Percentiles rank a stretch among this genome's conserved stretches.
phyloP scores from a whole-genome alignment of 192 early-diverging fungal genomes.

The Entomortierella lignicola region DNA sequence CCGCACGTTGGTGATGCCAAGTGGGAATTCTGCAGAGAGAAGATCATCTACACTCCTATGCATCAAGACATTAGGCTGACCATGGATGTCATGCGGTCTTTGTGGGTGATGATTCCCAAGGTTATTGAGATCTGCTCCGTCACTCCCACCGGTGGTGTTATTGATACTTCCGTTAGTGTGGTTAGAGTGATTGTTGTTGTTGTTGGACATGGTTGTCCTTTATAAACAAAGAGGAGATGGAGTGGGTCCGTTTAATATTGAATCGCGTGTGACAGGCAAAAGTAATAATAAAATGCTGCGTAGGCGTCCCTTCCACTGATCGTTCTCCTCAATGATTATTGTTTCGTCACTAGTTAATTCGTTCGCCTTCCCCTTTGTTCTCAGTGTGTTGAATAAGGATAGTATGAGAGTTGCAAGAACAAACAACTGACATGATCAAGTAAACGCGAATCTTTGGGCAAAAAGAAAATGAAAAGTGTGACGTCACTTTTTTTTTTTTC shows the following conservation, averaged over 20 bases:
- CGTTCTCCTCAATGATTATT: background rate
- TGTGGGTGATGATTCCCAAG: constrained; percentile 8
- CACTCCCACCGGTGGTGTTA: background rate
- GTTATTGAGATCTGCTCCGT: background rate
- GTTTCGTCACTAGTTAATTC: background rate
- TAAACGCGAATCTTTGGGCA: background rate
- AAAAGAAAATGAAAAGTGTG: background rate
- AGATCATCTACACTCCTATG: constrained; percentile 31
- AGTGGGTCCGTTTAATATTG: background rate
- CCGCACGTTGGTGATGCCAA: constrained; percentile 15
- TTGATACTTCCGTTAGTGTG: constrained; percentile 1
- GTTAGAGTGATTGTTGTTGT: background rate
- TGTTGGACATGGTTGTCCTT: constrained; percentile 16
- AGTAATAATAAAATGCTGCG: too few species aligned
- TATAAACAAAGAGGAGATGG: background rate
- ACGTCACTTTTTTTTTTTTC: background rate
- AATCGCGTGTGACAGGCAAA: background rate
- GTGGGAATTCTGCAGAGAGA: constrained; percentile 36
- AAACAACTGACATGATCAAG: background rate
- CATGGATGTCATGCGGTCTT: constrained; percentile 17
- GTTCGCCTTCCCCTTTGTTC: background rate
- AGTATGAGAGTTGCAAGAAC: background rate
- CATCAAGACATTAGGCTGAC: constrained; percentile 25
- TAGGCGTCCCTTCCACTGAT: background rate
- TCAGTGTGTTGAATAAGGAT: background rate